These are phyloP conservation scores for Psidium friedrichsthalianum DNA, from an alignment of 345 rosid species.

Conservation along the genomic window DNA sequence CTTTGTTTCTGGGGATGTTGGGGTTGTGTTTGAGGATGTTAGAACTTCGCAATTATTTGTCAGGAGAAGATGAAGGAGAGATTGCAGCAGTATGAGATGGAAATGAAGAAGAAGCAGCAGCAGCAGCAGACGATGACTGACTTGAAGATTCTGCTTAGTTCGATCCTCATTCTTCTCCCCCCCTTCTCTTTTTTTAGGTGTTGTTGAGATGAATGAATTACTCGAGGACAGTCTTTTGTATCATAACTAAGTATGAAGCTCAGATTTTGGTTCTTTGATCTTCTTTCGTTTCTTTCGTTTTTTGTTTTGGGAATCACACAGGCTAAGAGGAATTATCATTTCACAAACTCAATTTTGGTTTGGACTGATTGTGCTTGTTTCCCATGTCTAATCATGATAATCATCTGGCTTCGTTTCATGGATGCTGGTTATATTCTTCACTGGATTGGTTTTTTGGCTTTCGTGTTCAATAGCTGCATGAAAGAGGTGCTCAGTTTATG, in stretches of 20 bases:
- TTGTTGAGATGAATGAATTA: not conserved
- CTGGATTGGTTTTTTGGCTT: not conserved
- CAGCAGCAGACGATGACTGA: slow-evolving; percentile 18
- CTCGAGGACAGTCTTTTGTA: not conserved
- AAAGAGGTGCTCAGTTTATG: not conserved
- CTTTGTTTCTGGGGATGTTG: not conserved
- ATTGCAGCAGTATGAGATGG: slow-evolving; percentile 53
- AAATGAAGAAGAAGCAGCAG: slow-evolving; percentile 27
- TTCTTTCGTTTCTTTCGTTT: not conserved
- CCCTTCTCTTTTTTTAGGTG: not conserved
- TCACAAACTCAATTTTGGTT: not conserved
- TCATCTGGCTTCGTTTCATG: not conserved
- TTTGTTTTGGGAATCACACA: not conserved
- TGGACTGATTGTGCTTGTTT: not conserved
- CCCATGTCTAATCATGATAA: not conserved
- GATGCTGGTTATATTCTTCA: not conserved
- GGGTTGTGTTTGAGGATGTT: not conserved
- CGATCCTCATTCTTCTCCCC: not conserved
- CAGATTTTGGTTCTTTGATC: not conserved
- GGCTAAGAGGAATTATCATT: not conserved
- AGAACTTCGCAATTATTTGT: not conserved
- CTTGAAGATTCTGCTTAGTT: slow-evolving; percentile 31
- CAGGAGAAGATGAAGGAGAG: slow-evolving; percentile 81
- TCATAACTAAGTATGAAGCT: not conserved
- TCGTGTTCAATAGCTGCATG: not conserved